phyloP scores from a whole-genome alignment of 1,284 basidiomycete genomes.

The Rhodofomes roseus region DNA sequence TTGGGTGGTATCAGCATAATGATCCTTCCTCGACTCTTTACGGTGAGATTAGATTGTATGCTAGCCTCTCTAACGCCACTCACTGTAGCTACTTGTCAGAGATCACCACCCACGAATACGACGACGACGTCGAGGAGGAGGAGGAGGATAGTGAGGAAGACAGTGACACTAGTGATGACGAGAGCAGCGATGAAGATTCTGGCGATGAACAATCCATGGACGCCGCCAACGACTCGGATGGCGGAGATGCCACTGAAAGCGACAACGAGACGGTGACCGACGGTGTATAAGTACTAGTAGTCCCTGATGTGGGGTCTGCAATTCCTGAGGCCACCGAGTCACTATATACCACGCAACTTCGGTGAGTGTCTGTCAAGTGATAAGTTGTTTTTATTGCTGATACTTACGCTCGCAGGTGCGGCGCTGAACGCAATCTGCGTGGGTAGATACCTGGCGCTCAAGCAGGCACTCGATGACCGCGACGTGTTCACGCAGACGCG shows the following conservation, averaged over 20 bases:
- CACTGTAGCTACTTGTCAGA: too few relatives aligned
- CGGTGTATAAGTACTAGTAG: background rate
- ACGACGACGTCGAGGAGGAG: background rate
- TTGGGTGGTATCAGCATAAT: background rate
- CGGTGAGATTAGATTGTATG: too few relatives aligned
- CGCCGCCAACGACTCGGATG: background rate
- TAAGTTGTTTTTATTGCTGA: too few relatives aligned
- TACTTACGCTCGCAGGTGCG: background rate
- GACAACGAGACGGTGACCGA: background rate
- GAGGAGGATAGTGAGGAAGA: background rate
- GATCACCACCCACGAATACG: too few relatives aligned
- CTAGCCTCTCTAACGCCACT: too few relatives aligned
- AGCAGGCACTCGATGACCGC: background rate
- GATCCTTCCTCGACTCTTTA: background rate
- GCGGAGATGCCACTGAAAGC: background rate
- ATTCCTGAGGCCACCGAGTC: background rate
- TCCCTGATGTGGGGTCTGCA: too few relatives aligned
- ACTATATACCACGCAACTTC: background rate
- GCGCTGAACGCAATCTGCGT: background rate
- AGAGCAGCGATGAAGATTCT: background rate
- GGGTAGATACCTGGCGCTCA: constrained; percentile 8
- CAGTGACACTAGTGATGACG: background rate
- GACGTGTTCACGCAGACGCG: constrained; percentile 1
- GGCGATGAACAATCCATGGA: background rate
- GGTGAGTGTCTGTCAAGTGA: too few relatives aligned